Conservation (phyloP, 164 flowering plant species). For the Malania oleifera region DNA sequence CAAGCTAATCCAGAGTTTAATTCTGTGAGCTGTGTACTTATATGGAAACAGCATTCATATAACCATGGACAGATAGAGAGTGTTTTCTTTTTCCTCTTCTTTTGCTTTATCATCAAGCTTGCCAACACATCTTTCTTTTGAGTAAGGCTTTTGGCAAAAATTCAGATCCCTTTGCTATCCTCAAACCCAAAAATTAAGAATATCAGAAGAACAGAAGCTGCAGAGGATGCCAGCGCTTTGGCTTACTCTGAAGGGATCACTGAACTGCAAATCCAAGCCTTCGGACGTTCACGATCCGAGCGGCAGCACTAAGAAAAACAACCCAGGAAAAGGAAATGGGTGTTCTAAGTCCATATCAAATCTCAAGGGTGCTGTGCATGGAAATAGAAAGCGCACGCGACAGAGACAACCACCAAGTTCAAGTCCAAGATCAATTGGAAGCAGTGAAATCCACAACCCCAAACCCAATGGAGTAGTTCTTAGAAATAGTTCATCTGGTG, state of each 20-base stretch:
- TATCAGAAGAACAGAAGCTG: background rate
- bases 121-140: too few species aligned
- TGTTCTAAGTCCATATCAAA: slow-evolving; percentile 33
- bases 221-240: slow-evolving; percentile 23
- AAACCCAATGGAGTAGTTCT: slow-evolving; percentile 21
- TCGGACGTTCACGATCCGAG: slow-evolving; percentile 22
- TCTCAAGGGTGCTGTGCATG: slow-evolving; percentile 25
- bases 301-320: background rate
- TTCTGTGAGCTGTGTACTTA: too few species aligned
- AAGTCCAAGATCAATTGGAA: slow-evolving; percentile 29
- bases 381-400: slow-evolving; percentile 21
- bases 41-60: too few species aligned
- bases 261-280: slow-evolving; percentile 24
- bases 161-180: background rate
- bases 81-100: too few species aligned
- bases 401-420: slow-evolving; percentile 14
- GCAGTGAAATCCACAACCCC: slow-evolving; percentile 28
- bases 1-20: too few species aligned
- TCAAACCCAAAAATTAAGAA: background rate
- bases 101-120: too few species aligned
- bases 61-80: too few species aligned
- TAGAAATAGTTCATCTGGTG: slow-evolving; percentile 19
- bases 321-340: slow-evolving; percentile 11
- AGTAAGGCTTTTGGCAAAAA: too few species aligned
- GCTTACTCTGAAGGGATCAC: slow-evolving; percentile 25